These are phyloP conservation scores for Mallotus nudiflorus DNA, from an alignment of 345 rosid species.

Conservation along the genomic window DNA sequence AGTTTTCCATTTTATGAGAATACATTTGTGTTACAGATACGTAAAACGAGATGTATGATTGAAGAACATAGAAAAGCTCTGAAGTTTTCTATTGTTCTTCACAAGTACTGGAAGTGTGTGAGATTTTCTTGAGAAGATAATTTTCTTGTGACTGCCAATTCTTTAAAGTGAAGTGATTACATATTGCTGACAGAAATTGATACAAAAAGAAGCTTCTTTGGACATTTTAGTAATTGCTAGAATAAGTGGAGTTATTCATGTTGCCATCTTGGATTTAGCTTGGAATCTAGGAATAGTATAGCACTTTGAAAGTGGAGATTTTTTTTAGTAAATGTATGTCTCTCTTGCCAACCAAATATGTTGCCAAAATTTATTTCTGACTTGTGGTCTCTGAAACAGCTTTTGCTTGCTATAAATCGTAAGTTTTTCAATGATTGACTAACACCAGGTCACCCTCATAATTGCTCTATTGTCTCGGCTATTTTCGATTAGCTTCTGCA, in stretches of 20 bases:
- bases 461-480: not conserved
- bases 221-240: not conserved
- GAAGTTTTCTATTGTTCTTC: not conserved
- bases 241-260: not conserved
- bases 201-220: not conserved
- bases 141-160: not conserved
- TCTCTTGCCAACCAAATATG: not conserved
- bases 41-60: not conserved
- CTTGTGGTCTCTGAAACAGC: not conserved
- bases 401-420: not conserved
- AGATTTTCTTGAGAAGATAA: not conserved
- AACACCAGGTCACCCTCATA: not conserved
- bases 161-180: not conserved
- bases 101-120: not conserved
- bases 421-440: not conserved
- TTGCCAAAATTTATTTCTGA: not conserved
- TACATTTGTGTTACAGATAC: too few relatives aligned
- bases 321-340: not conserved
- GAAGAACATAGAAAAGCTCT: not conserved
- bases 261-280: not conserved
- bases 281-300: not conserved
- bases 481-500: not conserved
- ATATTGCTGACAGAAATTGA: not conserved
- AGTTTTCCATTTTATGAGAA: too few relatives aligned
- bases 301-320: not conserved